Evolutionary conservation across 2,329 filamentous ascomycete genomes (phyloP), one percentile per base, ranked within the genome.

Genomic region (Madurella fahalii): DNA sequence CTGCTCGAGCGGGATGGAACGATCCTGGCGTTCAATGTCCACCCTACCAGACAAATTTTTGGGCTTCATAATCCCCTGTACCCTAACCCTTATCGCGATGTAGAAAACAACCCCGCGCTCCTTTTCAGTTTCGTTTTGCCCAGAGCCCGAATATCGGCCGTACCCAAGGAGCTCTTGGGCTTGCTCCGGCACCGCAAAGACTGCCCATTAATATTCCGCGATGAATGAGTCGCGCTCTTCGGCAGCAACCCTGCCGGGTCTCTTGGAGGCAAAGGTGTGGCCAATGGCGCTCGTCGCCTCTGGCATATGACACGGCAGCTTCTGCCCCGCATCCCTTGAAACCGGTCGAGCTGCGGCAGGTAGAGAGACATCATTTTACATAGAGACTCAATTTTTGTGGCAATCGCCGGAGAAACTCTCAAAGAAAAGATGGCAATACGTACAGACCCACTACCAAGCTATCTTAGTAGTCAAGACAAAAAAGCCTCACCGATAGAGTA

Each of bases 41-140:
- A 20, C 40, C 25, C 25, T 7, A 49, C 37, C 34, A 30, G 32
- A 40, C 20, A 49, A 57, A 53, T 52, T 47, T 43, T 37, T 15
- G 43, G 25, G 11, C 41, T 32, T 25, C 2, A 34, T 11, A 2
- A 5, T 25, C 20, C 4, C 11, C 11, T 9, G 34, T 40, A 54
- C 54, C 57, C 57, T 57, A 59, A 57, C 57, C 57, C 57, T 53
- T 45, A 49, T 54, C 52, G 25, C 4, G 16, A 42, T 31, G 42
- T 5, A 18, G 9, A 25, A 25, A 9, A n/a, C 20, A 15, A 32
- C 43, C 20, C 34, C 34, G 34, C 34, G 34, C 9, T 37, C 11
- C 11, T 37, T 15, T 37, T 37, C 34, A 37, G 13, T 37, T 25
- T 25, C 25, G 25, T 25, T 25, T 25, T 25, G 3, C 25, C n/a